These are phyloP conservation scores for Dictyostelium capitatum DNA, from an alignment of 78 protist genomes.

Conservation along the genomic window DNA sequence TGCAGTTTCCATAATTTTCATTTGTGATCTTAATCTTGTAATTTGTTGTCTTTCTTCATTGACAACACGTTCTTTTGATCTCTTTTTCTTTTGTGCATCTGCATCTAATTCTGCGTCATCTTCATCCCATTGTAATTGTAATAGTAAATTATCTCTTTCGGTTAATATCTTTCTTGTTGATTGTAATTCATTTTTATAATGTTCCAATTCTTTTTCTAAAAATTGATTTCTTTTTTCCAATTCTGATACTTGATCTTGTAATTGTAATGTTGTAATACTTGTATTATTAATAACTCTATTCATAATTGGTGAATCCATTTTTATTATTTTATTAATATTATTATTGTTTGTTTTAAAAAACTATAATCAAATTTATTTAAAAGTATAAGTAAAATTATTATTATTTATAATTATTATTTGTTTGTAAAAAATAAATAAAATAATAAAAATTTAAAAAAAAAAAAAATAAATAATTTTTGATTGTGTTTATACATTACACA, in stretches of 20 bases:
- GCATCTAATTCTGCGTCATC: constrained; percentile 37
- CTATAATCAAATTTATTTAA: background rate
- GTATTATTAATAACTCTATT: background rate
- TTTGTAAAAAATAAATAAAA: background rate
- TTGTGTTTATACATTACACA: no score
- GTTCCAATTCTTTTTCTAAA: constrained; percentile 66
- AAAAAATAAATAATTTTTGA: background rate
- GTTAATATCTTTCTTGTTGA: constrained; percentile 46
- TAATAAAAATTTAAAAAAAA: no score
- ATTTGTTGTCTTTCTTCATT: constrained; percentile 69
- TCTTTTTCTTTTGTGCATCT: constrained; percentile 68
- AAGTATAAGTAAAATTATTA: background rate
- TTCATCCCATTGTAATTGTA: constrained; percentile 74
- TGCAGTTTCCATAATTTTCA: constrained; percentile 72
- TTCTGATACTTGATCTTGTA: constrained; percentile 10
- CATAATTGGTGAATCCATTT: constrained; percentile 51
- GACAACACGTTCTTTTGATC: constrained; percentile 30
- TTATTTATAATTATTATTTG: background rate
- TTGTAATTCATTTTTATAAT: constrained; percentile 28
- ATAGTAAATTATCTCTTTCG: constrained; percentile 42
- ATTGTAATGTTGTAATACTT: background rate
- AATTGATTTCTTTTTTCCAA: constrained; percentile 39
- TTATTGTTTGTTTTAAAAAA: background rate
- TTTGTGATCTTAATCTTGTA: constrained; percentile 29
- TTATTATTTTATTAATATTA: background rate